These are phyloP conservation scores for Tothia fuscella DNA, from an alignment of 2,329 filamentous ascomycete genomes.

Conservation along the genomic window DNA sequence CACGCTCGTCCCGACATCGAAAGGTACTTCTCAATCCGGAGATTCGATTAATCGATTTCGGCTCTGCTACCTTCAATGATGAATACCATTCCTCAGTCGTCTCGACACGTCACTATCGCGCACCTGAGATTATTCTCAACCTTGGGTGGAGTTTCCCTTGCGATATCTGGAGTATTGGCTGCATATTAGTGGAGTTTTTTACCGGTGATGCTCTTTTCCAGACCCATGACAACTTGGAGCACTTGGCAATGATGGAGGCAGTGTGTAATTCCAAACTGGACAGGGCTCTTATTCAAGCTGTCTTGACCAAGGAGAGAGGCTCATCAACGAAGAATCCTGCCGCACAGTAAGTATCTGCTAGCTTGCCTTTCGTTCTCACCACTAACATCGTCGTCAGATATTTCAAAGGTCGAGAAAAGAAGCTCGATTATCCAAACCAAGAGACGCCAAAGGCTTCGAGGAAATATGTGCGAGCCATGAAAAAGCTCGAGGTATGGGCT, in stretches of 20 bases:
- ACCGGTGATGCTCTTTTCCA: conserved; percentile 57
- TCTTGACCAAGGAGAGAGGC: conserved; percentile 20
- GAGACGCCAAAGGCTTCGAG: conserved; percentile 52
- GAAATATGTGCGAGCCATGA: conserved; percentile 60
- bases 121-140: conserved; percentile 56
- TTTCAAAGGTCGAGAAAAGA: conserved; percentile 37
- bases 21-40: conserved; percentile 53
- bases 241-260: conserved; percentile 58
- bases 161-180: conserved; percentile 59
- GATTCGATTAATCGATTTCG: conserved; percentile 56
- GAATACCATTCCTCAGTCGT: conserved; percentile 59
- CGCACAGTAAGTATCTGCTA: conserved; percentile 36
- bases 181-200: conserved; percentile 57
- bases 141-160: conserved; percentile 57
- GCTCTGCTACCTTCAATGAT: conserved; percentile 55
- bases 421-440: conserved; percentile 50
- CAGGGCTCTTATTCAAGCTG: conserved; percentile 40
- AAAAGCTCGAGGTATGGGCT: conserved; percentile 42
- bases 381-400: conserved; percentile 35
- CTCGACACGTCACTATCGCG: conserved; percentile 54
- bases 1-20: conserved; percentile 47
- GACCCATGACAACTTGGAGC: conserved; percentile 56
- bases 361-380: background rate
- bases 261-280: conserved; percentile 47
- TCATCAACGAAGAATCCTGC: conserved; percentile 34